Base-by-base conservation (phyloP, 2,329 filamentous ascomycete genomes). In the Chaetomiaceae sp. region DNA sequence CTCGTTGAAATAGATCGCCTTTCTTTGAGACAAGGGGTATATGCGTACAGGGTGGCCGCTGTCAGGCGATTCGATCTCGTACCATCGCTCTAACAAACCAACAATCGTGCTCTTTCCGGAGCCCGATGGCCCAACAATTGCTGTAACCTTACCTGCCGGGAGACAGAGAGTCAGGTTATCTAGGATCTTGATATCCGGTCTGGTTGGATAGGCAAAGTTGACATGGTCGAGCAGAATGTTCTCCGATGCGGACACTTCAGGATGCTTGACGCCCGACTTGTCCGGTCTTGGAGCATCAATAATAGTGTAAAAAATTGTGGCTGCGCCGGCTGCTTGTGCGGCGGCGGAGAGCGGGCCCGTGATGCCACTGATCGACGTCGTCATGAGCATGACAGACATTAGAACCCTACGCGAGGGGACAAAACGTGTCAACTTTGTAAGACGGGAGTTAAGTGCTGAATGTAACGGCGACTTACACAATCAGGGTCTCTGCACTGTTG, bases 21-120 rank as follows among this genome's bases (percentile, higher is more conserved):
- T 8, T 27, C 14, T 5, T 18, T 13, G 10, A 3, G 10, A 13
- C 27, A 13, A 10, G 21, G 14, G 2, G 4, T 11, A 20, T 13
- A 18, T 9, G 13, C 54, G n/a, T 46, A 61, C 59, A 29, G 51
- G 53, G 23, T 60, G 72, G 27, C 77, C 71, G 21, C 74, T 64
- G 48, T 76, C 70, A 47, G 79, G 72, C 7, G 75, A 69, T 41
- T 74, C 69, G 0, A 85, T 71, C 14, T 82, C 79, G 64, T 90
- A 90, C 83, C 85, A 90, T 43, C 86, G 72, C 64, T 89, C 82
- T 3, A 89, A 69, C 1, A 90, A 69, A 0, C 82, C 82, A 1
- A 89, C 81, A 25, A 89, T 81, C 0, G 89, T 95, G 46, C 85
- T 90, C 69, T 95, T 95, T 3, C 90, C 90, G 4, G 86, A 90